A percentile compares a stretch with the other conserved stretches of the same genome.
Evolutionary conservation across 176 grass and related monocot species (phyloP).

Genomic region (Aegilops longissima): DNA sequence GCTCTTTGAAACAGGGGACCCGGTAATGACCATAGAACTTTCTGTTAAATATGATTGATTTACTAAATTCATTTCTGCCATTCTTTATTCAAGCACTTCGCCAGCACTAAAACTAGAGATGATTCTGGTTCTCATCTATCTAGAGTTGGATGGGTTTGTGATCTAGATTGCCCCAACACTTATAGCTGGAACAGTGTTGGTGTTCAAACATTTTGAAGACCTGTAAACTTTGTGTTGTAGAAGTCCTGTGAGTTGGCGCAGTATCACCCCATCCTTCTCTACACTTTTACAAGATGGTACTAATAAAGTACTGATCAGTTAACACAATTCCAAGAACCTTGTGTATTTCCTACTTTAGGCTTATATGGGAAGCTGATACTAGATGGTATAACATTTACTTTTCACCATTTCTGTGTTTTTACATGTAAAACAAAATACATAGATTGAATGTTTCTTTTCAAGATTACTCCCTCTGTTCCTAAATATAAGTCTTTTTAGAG

Average conservation of each 20-base stretch:
- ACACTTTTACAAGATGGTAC: background rate
- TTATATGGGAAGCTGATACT: background rate
- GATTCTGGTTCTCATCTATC: background rate
- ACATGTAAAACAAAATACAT: too few species aligned
- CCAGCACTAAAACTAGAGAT: background rate
- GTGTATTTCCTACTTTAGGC: background rate
- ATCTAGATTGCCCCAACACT: background rate
- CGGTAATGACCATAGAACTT: constrained; percentile 40
- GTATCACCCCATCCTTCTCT: background rate
- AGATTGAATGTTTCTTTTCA: background rate
- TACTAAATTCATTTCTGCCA: background rate
- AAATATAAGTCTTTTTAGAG: too few species aligned
- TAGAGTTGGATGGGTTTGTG: background rate
- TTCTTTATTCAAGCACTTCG: background rate
- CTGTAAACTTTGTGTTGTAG: background rate
- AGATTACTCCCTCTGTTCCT: background rate
- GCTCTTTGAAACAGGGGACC: constrained; percentile 61
- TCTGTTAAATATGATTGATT: constrained; percentile 11
- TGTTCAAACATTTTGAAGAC: too few species aligned
- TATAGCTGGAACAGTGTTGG: background rate
- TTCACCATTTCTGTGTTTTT: background rate
- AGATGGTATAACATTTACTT: background rate
- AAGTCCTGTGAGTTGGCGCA: background rate
- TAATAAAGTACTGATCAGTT: background rate
- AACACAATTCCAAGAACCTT: background rate